Evolutionary conservation across 805 yeast genomes (phyloP), one percentile per base, ranked within the genome.

Genomic region (Wickerhamiella azymoides): DNA sequence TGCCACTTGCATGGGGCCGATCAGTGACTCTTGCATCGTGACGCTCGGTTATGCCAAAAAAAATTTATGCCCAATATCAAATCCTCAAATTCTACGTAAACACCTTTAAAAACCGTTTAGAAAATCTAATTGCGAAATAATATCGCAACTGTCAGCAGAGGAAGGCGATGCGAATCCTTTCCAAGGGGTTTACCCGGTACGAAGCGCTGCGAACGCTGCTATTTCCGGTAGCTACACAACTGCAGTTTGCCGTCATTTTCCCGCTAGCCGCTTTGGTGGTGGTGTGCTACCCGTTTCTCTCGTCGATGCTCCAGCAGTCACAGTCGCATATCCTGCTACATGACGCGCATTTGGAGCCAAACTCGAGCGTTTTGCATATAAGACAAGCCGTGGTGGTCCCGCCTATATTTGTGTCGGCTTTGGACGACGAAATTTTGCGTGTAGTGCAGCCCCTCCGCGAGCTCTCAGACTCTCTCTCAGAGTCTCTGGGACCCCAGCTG

Each of bases 381-480:
- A 43, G 49, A 2, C 49, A 47, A 39, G 49, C 46, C 9, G 42
- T 39, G 2, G 42, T 47, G 13, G 45, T 47, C 7, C 49, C 49
- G n/a, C 46, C 49, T 2, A 46, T 47, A 16, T 47, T 47, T 24
- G 30, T 37, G 6, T 24, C 26, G 17, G 42, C 43, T 18, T 10
- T 24, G 27, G 46, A 42, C 40, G 33, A 25, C 17, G 36, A 41
- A 19, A 42, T 47, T 24, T 17, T 32, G 14, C 39, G 25, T 2
- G 17, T 42, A 10, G 30, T 47, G 5, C n/a, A 19, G 25, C 49
- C 49, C 18, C 16, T 47, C 16, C 25, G 16, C 13, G 36, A 38
- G 21, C 40, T 47, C n/a, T 33, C 38, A 7, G 46, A 19, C n/a
- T 16, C 18, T 19, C 28, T 45, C 14, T 10, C 30, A 6, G 30